Percentiles rank a stretch among this genome's conserved stretches.
These are phyloP conservation scores for Sisymbrium altissimum DNA, from an alignment of 345 rosid species.

Conservation along the genomic window DNA sequence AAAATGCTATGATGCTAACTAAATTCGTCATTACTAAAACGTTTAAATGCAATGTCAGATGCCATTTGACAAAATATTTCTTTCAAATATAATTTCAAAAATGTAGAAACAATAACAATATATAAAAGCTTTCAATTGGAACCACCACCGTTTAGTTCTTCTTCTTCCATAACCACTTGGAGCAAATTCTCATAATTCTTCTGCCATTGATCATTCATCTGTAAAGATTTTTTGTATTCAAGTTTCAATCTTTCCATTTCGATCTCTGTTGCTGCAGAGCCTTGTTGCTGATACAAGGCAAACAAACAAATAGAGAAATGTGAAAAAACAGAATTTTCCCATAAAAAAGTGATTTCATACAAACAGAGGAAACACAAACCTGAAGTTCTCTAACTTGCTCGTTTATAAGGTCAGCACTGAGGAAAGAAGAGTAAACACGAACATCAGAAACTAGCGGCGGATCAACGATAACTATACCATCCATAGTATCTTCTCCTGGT, in stretches of 20 bases:
- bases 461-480: slow-evolving; percentile 33
- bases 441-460: slow-evolving; percentile 37
- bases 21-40: neutral
- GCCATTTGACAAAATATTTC: neutral
- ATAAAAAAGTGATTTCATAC: neutral
- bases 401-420: slow-evolving; percentile 45
- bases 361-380: slow-evolving; percentile 43
- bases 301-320: neutral
- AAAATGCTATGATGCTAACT: neutral
- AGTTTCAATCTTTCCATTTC: slow-evolving; percentile 63
- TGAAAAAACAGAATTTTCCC: neutral
- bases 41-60: neutral
- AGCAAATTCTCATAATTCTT: slow-evolving; percentile 58
- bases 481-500: slow-evolving; percentile 40
- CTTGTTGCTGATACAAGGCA: slow-evolving; percentile 29
- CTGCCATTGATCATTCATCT: slow-evolving; percentile 61
- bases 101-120: neutral
- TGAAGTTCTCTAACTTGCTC: slow-evolving; percentile 64
- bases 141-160: slow-evolving; percentile 25
- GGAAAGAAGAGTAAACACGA: slow-evolving; percentile 32
- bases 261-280: slow-evolving; percentile 58
- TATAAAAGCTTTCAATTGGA: slow-evolving; percentile 6
- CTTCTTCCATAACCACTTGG: slow-evolving; percentile 55
- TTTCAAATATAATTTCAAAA: neutral
- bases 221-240: slow-evolving; percentile 36